Evolutionary conservation across 176 grass and related monocot species (phyloP), one percentile per base, ranked within the genome.

Genomic region (Rhipidocladum racemiflorum): DNA sequence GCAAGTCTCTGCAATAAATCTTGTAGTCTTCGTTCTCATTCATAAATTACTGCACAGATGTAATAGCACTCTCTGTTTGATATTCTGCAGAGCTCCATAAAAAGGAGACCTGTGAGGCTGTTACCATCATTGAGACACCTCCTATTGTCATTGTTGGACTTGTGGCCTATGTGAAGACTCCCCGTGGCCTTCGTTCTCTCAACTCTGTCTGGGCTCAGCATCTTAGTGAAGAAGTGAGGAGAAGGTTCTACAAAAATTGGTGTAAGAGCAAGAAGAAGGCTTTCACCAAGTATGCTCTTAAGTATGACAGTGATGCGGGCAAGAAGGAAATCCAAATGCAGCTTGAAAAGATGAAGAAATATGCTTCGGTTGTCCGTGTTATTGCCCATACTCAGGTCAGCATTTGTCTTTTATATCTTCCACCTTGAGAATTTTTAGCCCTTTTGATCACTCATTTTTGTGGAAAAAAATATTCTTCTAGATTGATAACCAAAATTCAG

Each of bases 221-320:
- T 90, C 90, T 97, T 18, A 97, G 94, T 46, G 94, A 97, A 72
- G 94, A 97, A 43, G 48, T 97, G 5, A 91, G 88, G 73, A 87
- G 92, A 35, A 87, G 94, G 65, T 97, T 97, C 83, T 97, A 97
- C 90, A 97, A 97, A 77, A 94, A 91, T 85, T 97, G 94, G 94
- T 97, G 81, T 81, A 97, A 94, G 64, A 97, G 94, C 90, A 94
- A 97, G 90, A 97, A 97, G 90, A 93, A 88, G 69, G 94, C 94
- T 42, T 97, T 97, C 61, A 88, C 84, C 5, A 97, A 85, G 87
- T 97, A 97, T 80, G 89, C 89, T 11, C 89, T 92, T 48, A 97
- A 97, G 85, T 94, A 89, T 42, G 94, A 97, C 12, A 81, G 20
- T 18, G 92, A 97, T 15, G 80, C 53, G 0, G 94, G 94, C 61